These are phyloP conservation scores for Murraya paniculata DNA, from an alignment of 345 rosid genomes.

Conservation along the genomic window DNA sequence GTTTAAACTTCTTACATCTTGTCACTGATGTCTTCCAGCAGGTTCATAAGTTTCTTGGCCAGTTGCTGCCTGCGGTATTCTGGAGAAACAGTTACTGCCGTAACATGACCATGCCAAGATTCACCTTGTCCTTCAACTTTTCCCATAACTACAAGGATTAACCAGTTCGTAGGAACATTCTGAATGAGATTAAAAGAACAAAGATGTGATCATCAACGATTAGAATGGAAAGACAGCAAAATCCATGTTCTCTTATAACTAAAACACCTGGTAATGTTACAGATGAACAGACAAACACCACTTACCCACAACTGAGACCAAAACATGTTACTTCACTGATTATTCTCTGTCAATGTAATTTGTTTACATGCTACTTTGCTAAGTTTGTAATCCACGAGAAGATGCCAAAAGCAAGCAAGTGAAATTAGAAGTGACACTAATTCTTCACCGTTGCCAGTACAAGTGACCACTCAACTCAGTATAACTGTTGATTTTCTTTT, in stretches of 20 bases:
- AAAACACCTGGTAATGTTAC: background rate
- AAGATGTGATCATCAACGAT: background rate
- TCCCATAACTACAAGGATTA: constrained; percentile 70
- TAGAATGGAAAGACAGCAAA: background rate
- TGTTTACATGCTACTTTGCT: background rate
- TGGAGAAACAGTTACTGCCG: constrained; percentile 88
- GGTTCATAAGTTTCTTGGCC: constrained; percentile 87
- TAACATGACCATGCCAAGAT: constrained; percentile 98
- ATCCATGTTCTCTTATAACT: constrained; percentile 1
- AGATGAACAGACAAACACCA: background rate
- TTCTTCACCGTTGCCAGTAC: background rate
- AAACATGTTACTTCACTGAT: too few relatives aligned
- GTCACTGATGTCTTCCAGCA: constrained; percentile 80
- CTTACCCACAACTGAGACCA: background rate
- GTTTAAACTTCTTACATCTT: constrained; percentile 58
- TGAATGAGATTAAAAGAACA: background rate
- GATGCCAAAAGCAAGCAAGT: background rate
- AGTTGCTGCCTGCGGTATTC: constrained; percentile 90
- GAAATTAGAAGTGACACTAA: background rate
- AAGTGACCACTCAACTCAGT: background rate
- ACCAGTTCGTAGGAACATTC: background rate
- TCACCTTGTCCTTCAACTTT: constrained; percentile 98
- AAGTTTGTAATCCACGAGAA: background rate
- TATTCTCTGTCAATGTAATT: background rate
- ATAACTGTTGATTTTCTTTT: background rate